Evolutionary conservation across 306 rosid species (phyloP).

Genomic region (Prosopis cineraria): DNA sequence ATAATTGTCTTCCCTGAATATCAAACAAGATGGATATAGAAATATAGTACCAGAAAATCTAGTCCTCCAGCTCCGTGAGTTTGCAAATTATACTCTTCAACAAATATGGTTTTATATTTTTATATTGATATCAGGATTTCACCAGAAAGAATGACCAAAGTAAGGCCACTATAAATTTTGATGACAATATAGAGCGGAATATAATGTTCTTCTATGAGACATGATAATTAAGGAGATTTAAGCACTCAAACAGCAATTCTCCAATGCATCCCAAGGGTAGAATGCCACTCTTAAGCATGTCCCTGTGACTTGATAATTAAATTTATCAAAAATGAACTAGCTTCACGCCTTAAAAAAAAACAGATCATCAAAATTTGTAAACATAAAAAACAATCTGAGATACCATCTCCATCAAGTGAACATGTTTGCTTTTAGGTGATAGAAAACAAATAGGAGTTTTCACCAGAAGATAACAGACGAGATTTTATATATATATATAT

Average conservation of each 20-base stretch:
- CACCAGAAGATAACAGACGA: neutral
- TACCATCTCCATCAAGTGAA: neutral
- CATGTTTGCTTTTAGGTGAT: neutral
- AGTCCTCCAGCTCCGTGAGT: neutral
- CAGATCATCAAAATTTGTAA: neutral
- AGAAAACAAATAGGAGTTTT: neutral
- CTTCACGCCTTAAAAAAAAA: too few species aligned
- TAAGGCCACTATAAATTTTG: neutral
- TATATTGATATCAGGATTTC: neutral
- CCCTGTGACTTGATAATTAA: neutral
- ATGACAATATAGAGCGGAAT: neutral
- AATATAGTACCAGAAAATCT: neutral
- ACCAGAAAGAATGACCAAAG: neutral
- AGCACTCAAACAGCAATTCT: neutral
- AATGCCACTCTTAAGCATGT: neutral
- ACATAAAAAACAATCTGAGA: neutral
- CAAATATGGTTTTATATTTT: neutral
- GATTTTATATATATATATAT: too few species aligned
- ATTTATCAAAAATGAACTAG: too few species aligned
- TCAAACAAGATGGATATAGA: neutral
- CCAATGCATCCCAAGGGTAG: neutral
- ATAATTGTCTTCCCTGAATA: neutral
- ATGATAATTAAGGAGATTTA: neutral
- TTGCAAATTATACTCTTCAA: conserved; percentile 2
- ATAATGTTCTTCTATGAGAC: neutral